Evolutionary conservation across 2,329 filamentous ascomycete genomes (phyloP).

Genomic region (Pseudogymnoascus sp.): DNA sequence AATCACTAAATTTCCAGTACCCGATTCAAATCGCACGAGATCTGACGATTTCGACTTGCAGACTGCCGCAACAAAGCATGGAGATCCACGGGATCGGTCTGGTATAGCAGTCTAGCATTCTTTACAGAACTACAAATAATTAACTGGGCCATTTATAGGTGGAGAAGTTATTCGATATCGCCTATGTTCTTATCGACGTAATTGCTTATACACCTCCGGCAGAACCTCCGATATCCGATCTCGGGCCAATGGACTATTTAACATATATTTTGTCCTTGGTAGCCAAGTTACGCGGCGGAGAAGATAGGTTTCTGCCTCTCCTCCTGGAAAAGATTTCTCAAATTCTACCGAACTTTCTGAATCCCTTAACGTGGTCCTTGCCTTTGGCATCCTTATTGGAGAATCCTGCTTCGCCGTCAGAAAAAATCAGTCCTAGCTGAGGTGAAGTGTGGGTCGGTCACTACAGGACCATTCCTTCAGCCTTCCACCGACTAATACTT

Average conservation of each 20-base stretch:
- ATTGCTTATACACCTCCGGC: slow-evolving; percentile 1
- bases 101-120: neutral
- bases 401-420: neutral
- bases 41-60: slow-evolving; percentile 34
- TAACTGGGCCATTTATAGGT: neutral
- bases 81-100: slow-evolving; percentile 40
- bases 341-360: neutral
- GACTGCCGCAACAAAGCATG: slow-evolving; percentile 33
- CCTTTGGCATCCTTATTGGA: neutral
- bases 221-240: neutral
- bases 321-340: neutral
- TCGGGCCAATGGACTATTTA: neutral
- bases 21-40: slow-evolving; percentile 54
- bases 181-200: neutral
- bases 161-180: neutral
- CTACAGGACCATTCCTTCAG: neutral
- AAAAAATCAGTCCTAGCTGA: neutral
- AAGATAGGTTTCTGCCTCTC: slow-evolving; percentile 1
- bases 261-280: slow-evolving; percentile 3
- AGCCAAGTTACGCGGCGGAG: neutral
- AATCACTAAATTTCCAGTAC: slow-evolving; percentile 53
- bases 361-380: neutral
- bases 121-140: neutral
- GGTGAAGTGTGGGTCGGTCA: neutral
- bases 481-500: neutral